Conservation (phyloP, 2,329 filamentous ascomycete genomes). For the Penicillium sp. region DNA sequence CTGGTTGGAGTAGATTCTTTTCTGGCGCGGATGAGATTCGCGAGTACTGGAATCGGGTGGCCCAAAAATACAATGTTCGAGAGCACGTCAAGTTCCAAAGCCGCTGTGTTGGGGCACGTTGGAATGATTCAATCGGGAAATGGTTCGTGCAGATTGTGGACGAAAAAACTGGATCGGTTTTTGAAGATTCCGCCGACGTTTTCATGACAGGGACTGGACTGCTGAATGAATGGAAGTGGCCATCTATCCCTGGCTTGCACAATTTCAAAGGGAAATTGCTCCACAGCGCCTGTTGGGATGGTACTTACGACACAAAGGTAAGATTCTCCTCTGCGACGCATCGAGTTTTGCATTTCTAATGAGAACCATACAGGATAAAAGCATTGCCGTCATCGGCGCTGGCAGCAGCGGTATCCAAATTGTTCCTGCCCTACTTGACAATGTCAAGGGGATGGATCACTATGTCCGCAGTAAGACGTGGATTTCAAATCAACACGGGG, state of each 20-base stretch:
- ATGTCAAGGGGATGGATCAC: constrained; percentile 27
- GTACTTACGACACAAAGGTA: constrained; percentile 1
- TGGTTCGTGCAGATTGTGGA: not conserved
- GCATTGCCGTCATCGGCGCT: constrained; percentile 31
- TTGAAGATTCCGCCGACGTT: not conserved
- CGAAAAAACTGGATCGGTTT: not conserved
- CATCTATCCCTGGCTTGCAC: constrained; percentile 10
- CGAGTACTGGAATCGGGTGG: constrained; percentile 20
- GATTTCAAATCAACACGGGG: constrained; percentile 11
- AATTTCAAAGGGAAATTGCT: constrained; percentile 11
- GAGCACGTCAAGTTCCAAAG: constrained; percentile 1
- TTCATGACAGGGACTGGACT: constrained; percentile 23
- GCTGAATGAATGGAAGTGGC: constrained; percentile 24
- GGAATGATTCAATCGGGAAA: not conserved
- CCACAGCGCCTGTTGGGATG: constrained; percentile 11
- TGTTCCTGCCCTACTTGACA: constrained; percentile 27
- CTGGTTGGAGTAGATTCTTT: not conserved
- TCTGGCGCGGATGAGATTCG: constrained; percentile 17
- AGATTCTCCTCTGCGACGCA: too few relatives aligned
- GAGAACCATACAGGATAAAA: constrained; percentile 17
- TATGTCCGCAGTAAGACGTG: constrained; percentile 37
- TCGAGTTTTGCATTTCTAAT: too few relatives aligned
- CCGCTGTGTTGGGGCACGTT: not conserved
- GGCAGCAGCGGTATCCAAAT: constrained; percentile 40
- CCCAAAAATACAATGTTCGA: constrained; percentile 13